These are phyloP conservation scores for Sporothrix phasma DNA, from an alignment of 2,329 filamentous ascomycete species.

Conservation along the genomic window DNA sequence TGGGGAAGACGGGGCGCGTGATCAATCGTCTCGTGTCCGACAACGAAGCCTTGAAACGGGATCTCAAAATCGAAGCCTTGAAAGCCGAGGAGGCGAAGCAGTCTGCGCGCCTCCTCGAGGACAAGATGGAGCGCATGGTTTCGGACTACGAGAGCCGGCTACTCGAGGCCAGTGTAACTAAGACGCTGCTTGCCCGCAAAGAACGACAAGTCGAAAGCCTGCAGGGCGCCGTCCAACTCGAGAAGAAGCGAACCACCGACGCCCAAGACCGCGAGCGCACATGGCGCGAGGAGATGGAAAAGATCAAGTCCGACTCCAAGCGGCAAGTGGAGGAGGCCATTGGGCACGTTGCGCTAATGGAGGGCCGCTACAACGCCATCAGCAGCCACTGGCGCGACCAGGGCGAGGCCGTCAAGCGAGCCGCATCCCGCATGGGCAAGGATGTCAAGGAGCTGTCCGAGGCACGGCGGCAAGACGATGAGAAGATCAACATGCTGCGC, in stretches of 20 bases:
- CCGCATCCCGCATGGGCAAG: slow-evolving; percentile 38
- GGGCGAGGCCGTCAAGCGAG: slow-evolving; percentile 49
- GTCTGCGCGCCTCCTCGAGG: slow-evolving; percentile 55
- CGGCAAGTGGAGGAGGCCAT: slow-evolving; percentile 57
- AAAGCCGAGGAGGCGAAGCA: slow-evolving; percentile 62
- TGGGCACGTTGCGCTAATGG: slow-evolving; percentile 54
- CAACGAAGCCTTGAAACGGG: slow-evolving; percentile 66
- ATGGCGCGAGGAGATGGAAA: slow-evolving; percentile 57
- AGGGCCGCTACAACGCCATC: slow-evolving; percentile 60
- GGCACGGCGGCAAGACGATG: slow-evolving; percentile 49
- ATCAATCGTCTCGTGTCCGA: slow-evolving; percentile 76
- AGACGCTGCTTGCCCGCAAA: slow-evolving; percentile 58
- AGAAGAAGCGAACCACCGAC: slow-evolving; percentile 50
- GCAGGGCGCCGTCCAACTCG: slow-evolving; percentile 52
- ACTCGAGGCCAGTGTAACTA: slow-evolving; percentile 61
- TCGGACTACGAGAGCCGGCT: slow-evolving; percentile 60
- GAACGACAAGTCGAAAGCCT: slow-evolving; percentile 65
- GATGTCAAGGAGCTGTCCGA: slow-evolving; percentile 47
- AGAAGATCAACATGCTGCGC: slow-evolving; percentile 52
- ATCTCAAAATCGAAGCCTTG: slow-evolving; percentile 56
- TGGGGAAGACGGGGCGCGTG: slow-evolving; percentile 66
- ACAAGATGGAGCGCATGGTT: slow-evolving; percentile 59
- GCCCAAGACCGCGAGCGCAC: slow-evolving; percentile 50
- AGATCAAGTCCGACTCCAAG: slow-evolving; percentile 47
- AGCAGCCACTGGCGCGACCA: slow-evolving; percentile 57